Evolutionary conservation across 2,329 filamentous ascomycete genomes (phyloP), one percentile per base, ranked within the genome.

Genomic region (Beauveria sp.): DNA sequence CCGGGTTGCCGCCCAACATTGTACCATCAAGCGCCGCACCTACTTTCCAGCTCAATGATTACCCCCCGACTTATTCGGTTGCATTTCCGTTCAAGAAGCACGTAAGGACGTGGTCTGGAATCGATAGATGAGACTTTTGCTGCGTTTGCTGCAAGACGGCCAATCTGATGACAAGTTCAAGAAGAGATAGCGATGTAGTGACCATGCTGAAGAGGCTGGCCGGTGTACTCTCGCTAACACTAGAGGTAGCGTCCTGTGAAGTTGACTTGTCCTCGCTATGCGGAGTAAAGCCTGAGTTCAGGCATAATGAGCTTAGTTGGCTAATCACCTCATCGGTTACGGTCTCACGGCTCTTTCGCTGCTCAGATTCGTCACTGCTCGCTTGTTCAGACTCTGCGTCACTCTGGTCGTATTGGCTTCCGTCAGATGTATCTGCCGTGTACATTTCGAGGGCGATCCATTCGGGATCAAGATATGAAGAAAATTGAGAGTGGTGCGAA

Each of bases 381-480:
- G 69, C 66, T 14, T 70, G 71, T 8, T 60, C 42, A 28, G 43
- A 1, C 53, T 61, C 40, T 16, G 58, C 7, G n/a, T 69, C 68
- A 1, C 69, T 66, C 3, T 54, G 69, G 2, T 80, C 82, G 5
- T 90, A 87, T 18, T 84, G 83, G 7, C 24, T 45, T 2, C 40
- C 50, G 22, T 54, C 42, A 18, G 50, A 20, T 38, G 22, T 14
- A 31, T 61, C 43, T 31, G 31, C 51, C 8, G 51, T 14, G 70
- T 88, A 95, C 1, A 96, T 90, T 71, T 96, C 91, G 18, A 97
- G 85, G 0, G 93, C 93, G 66, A 96, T 84, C 93, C 93, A 97
- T 73, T 96, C 93, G 0, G 89, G 86, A 67, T 96, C 93, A 0
- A 96, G 78, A 63, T 55, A 61, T 22, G 59, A 55, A 7, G 59